A percentile compares a stretch with the other conserved stretches of the same genome.
phyloP scores from a whole-genome alignment of 768 basidiomycete species.

The Pseudohyphozyma bogoriensis region DNA sequence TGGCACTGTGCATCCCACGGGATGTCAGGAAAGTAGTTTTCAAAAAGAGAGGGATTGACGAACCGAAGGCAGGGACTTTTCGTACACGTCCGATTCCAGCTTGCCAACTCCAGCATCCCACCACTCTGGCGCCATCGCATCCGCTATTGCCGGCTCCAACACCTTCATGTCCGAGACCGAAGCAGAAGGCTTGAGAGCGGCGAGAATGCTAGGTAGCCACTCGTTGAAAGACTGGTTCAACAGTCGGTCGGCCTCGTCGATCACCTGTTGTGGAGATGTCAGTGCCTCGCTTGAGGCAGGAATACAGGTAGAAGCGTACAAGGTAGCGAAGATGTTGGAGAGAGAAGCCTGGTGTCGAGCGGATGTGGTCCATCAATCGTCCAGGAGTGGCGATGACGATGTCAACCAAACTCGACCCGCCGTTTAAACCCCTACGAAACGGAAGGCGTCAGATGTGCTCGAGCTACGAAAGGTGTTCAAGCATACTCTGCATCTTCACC shows the following conservation, averaged over 20 bases:
- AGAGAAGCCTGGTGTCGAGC: slow-evolving; percentile 77
- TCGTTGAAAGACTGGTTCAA: slow-evolving; percentile 92
- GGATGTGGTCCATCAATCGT: slow-evolving; percentile 83
- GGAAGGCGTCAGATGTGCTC: neutral
- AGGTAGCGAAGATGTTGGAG: slow-evolving; percentile 91
- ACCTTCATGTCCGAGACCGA: neutral
- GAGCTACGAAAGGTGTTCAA: neutral
- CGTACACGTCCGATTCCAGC: slow-evolving; percentile 48
- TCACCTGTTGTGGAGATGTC: slow-evolving; percentile 50
- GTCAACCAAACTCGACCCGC: slow-evolving; percentile 85
- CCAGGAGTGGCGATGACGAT: slow-evolving; percentile 94
- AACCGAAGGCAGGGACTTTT: slow-evolving; percentile 35
- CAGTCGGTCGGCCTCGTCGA: slow-evolving; percentile 96
- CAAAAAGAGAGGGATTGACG: neutral
- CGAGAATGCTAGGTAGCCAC: slow-evolving; percentile 75
- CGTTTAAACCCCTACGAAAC: slow-evolving; percentile 48
- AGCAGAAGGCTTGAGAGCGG: slow-evolving; percentile 52
- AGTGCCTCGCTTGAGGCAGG: neutral
- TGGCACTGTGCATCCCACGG: slow-evolving; percentile 51
- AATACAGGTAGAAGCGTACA: slow-evolving; percentile 44
- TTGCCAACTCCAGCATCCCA: slow-evolving; percentile 39
- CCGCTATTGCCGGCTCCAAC: slow-evolving; percentile 33
- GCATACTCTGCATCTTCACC: slow-evolving; percentile 52
- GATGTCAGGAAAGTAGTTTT: neutral
- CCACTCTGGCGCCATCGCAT: slow-evolving; percentile 53